Evolutionary conservation across 73 alveolate genomes (phyloP).

Genomic region (Symbiodinium pilosum): DNA sequence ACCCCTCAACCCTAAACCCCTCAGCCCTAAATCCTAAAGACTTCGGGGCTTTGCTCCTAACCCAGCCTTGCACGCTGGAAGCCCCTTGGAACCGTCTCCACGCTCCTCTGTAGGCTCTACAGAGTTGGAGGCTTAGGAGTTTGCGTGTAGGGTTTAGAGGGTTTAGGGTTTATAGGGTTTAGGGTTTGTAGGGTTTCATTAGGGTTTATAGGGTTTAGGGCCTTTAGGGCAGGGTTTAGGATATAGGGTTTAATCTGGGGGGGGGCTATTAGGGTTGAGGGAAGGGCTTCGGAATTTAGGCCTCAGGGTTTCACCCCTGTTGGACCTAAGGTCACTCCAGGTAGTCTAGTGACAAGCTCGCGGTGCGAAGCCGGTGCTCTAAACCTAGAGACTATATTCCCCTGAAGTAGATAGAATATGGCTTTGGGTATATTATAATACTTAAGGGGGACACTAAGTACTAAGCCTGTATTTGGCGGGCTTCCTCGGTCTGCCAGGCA

Average conservation of each 20-base stretch:
- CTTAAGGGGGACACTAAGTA: too few species aligned
- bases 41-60: too few species aligned
- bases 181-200: background rate
- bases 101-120: conserved; percentile 1
- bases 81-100: conserved; percentile 25
- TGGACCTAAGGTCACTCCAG: too few species aligned
- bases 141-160: background rate
- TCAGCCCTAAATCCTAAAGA: too few species aligned
- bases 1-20: too few species aligned
- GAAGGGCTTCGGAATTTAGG: background rate
- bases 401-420: too few species aligned
- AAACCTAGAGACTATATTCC: too few species aligned
- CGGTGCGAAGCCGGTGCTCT: too few species aligned
- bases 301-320: background rate
- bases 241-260: background rate
- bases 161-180: background rate
- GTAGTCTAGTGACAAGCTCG: too few species aligned
- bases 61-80: conserved; percentile 36
- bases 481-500: too few species aligned
- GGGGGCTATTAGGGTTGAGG: background rate
- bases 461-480: too few species aligned
- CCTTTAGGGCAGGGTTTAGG: background rate
- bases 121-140: background rate
- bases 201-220: background rate
- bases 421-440: too few species aligned